Conservation (phyloP, 768 basidiomycete species). For the Fomitopsis serialis region DNA sequence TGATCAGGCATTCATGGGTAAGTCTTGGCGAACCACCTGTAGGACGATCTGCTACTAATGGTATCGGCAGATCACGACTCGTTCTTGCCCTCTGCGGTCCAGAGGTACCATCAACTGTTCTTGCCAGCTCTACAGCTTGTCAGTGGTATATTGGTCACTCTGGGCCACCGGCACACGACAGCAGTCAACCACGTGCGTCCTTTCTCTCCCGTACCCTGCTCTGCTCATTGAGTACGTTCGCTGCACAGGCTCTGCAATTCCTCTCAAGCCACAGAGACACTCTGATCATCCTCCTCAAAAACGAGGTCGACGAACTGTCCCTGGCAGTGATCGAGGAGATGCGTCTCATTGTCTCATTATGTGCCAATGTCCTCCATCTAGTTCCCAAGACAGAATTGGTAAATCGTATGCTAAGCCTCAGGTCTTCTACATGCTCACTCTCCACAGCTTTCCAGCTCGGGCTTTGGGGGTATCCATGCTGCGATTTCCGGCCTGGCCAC, state of each 20-base stretch:
- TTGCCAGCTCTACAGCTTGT: conserved; percentile 84
- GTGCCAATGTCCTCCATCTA: conserved; percentile 60
- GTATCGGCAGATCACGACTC: conserved; percentile 60
- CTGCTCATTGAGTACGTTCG: not conserved
- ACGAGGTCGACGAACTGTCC: conserved; percentile 57
- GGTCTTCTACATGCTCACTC: conserved; percentile 28
- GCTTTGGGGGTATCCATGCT: conserved; percentile 82
- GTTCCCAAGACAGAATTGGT: conserved; percentile 79
- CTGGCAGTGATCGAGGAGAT: conserved; percentile 72
- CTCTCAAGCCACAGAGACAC: conserved; percentile 80
- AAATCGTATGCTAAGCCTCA: conserved; percentile 22
- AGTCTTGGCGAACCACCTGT: not conserved
- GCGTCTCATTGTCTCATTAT: conserved; percentile 70
- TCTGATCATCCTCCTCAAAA: conserved; percentile 76
- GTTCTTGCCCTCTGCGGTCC: conserved; percentile 84
- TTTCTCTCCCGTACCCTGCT: not conserved
- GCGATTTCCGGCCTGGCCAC: conserved; percentile 75
- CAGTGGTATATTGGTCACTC: conserved; percentile 69
- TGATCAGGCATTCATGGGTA: conserved; percentile 80
- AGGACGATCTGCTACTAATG: conserved; percentile 4
- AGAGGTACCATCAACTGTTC: conserved; percentile 88
- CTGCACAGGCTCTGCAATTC: conserved; percentile 67
- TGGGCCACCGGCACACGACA: conserved; percentile 63
- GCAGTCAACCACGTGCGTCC: conserved; percentile 61
- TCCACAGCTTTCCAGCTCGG: conserved; percentile 48